Base-by-base conservation (phyloP, 495 filamentous ascomycete genomes). In the Neurospora pannonica region DNA sequence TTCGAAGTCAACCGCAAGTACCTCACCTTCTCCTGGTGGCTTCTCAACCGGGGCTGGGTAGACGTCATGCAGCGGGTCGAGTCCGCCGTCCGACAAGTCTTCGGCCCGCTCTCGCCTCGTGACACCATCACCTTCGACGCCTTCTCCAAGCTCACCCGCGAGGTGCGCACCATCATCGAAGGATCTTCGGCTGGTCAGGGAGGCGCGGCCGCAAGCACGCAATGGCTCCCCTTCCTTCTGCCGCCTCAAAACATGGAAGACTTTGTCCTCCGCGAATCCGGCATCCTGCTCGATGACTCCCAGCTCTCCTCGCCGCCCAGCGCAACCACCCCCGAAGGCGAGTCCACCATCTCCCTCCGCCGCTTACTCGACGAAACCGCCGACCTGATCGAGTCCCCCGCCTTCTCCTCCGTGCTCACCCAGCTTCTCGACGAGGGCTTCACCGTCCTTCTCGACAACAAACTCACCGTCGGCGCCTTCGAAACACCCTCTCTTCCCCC, bases 11-110 rank as follows among this genome's bases (percentile, higher is more conserved):
- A 99, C 82, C 87, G 94, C 74, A 91, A 92, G 76, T 99, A 98
- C 80, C 88, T 99, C 42, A 94, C 94, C 71, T 97, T 98, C 82
- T 95, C 92, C 79, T 99, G 97, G 97, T 98, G 96, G 96, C 85
- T 99, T 31, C 87, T 99, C 54, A 94, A 98, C 83, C 89, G 90
- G 43, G 96, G 96, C 73, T 97, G 94, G 91, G 90, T 90, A 74
- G 87, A 91, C 67, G 83, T 98, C 72, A 91, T 92, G 89, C 85
- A 89, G 72, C 91, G 90, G 72, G 93, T 99, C 46, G 90, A 92
- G 77, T 80, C 82, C 3, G 92, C 93, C 2, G 96, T 98, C 28
- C 91, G 90, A 76, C 91, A 97, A 72, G 91, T 93, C 36, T 98
- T 97, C 81, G 93, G 93, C 1, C 84, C 90, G 71, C 84, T 97